Evolutionary conservation across 2,329 filamentous ascomycete genomes (phyloP).

Genomic region (Juglanconis juglandina): DNA sequence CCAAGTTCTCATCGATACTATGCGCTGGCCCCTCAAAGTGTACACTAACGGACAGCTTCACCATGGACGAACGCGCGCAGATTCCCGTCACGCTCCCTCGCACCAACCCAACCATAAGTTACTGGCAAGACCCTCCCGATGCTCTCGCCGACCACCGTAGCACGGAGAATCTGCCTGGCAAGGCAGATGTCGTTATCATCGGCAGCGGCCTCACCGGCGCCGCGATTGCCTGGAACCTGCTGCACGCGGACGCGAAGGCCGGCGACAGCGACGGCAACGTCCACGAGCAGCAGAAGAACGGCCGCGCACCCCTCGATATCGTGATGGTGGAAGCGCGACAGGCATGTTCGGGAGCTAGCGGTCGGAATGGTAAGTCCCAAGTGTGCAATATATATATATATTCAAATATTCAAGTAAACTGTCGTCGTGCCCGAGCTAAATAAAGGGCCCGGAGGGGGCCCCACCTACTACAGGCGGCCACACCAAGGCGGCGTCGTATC

Average conservation of each 20-base stretch:
- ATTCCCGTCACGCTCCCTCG: constrained; percentile 46
- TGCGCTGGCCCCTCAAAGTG: no score
- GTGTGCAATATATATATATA: no score
- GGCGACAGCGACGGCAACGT: neutral
- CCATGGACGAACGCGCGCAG: constrained; percentile 34
- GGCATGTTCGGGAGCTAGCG: constrained; percentile 64
- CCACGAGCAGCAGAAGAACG: neutral
- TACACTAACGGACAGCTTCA: neutral
- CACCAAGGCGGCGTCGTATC: constrained; percentile 42
- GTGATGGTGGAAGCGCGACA: constrained; percentile 64
- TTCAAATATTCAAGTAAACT: no score
- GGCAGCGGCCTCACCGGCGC: constrained; percentile 65
- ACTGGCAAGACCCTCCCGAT: constrained; percentile 59
- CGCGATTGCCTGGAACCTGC: constrained; percentile 53
- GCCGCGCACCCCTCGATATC: constrained; percentile 34
- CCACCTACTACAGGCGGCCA: constrained; percentile 32
- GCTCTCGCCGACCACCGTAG: constrained; percentile 46
- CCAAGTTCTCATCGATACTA: no score
- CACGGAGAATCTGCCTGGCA: constrained; percentile 46
- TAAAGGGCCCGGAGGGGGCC: neutral
- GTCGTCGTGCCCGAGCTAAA: neutral
- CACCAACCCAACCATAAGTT: constrained; percentile 51
- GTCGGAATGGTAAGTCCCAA: constrained; percentile 44
- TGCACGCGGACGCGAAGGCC: constrained; percentile 26
- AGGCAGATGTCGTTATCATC: constrained; percentile 59